Base-by-base conservation (phyloP, 2,329 filamentous ascomycete species). In the Calycina herbarum region DNA sequence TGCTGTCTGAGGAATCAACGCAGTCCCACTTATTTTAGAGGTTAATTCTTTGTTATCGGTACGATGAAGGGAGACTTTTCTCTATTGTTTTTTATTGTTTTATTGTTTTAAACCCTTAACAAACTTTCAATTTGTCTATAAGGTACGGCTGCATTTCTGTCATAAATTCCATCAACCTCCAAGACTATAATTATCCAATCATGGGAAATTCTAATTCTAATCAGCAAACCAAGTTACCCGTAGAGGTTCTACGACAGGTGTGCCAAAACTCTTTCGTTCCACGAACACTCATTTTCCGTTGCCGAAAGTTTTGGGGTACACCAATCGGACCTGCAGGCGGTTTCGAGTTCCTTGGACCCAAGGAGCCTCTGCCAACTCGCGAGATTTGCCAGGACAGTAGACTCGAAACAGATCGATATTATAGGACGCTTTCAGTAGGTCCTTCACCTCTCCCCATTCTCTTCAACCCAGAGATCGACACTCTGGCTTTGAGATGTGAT, bases 391-490 rank as follows among this genome's bases (percentile, higher is more conserved):
- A n/a, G 5, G 45, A 51, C 5, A 51, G 17, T 24, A 24, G 45
- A n/a, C 17, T 3, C n/a, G 45, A 51, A 24, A 51, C n/a, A 8
- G 45, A 51, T 20, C 45, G 45, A 20, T 51, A 3, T 11, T 51
- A 51, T 11, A 51, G 11, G n/a, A 24, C 5, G 17, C 17, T 51
- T 51, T 51, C 45, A 11, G n/a, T 51, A 20, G 5, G 10, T 24
- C n/a, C 45, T 51, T 24, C n/a, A 51, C 6, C n/a, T 24, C n/a
- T 10, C 6, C n/a, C 5, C 1, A 11, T 51, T 51, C 45, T 51
- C 45, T 51, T 51, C 45, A 51, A 51, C 20, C n/a, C 45, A 11
- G 45, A 51, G n/a, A 51, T 51, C n/a, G 45, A 51, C 17, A 51
- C 45, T 24, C 17, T 51, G n/a, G 45, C 45, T 51, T 8, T 51